These are phyloP conservation scores for Haplographium delicatum DNA, from an alignment of 495 filamentous ascomycete genomes.

Conservation along the genomic window DNA sequence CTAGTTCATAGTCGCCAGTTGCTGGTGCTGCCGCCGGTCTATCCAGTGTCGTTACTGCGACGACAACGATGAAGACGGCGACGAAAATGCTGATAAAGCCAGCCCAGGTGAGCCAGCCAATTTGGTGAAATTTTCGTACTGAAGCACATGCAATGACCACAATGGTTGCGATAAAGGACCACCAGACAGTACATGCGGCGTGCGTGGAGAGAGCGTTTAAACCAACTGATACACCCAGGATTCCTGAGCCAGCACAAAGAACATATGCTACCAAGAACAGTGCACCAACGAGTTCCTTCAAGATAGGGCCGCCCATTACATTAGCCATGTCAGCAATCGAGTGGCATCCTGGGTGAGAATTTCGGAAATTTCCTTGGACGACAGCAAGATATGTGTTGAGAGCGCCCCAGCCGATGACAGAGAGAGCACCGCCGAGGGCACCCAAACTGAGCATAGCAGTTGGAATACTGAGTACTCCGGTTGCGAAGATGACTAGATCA, in stretches of 20 bases:
- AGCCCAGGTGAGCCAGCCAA: slow-evolving; percentile 43
- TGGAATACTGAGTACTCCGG: slow-evolving; percentile 31
- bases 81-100: slow-evolving; percentile 40
- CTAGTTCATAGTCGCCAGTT: slow-evolving; percentile 32
- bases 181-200: slow-evolving; percentile 43
- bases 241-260: slow-evolving; percentile 42
- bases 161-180: slow-evolving; percentile 31
- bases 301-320: slow-evolving; percentile 28
- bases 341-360: slow-evolving; percentile 35
- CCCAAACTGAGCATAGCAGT: slow-evolving; percentile 37
- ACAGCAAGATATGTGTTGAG: slow-evolving; percentile 35
- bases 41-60: slow-evolving; percentile 38
- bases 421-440: slow-evolving; percentile 35
- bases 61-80: slow-evolving; percentile 45
- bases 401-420: slow-evolving; percentile 37
- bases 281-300: slow-evolving; percentile 33
- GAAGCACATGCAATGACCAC: slow-evolving; percentile 39
- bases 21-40: slow-evolving; percentile 37
- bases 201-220: slow-evolving; percentile 46
- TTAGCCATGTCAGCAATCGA: slow-evolving; percentile 35
- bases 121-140: slow-evolving; percentile 41
- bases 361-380: slow-evolving; percentile 34
- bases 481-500: slow-evolving; percentile 42
- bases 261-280: slow-evolving; percentile 44
- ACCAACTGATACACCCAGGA: slow-evolving; percentile 44